Base-by-base conservation (phyloP, 441 rosid species). In the Gossypium davidsonii region DNA sequence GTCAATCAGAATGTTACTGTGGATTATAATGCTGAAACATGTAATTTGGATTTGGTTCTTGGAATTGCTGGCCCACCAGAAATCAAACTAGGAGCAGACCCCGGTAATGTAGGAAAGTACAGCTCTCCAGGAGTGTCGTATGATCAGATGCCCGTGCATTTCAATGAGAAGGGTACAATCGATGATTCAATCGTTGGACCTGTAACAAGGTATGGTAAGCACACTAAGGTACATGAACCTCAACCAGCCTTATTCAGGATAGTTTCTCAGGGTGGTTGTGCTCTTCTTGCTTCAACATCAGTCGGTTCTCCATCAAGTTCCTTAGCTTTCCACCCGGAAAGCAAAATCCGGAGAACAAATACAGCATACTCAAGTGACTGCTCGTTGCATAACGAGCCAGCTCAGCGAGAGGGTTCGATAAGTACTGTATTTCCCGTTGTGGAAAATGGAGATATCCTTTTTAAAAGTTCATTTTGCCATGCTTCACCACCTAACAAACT, bases 41-140 rank as follows among this genome's bases (percentile, higher is more conserved):
- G 63, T 56, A 42, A 70, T 23, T 48, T 67, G 26, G 71, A 67
- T 53, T 31, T 70, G 64, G 63, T 28, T 56, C 73, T 52, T 18
- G 39, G 63, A 10, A 20, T 31, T 37, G 64, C 20, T 12, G 44
- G 37, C 55, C 49, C 3, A 66, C 20, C 52, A 10, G 52, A 39
- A 18, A 64, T 11, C 49, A 44, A 42, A 20, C 26, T 21, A 5
- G 55, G 14, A 65, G 70, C 57, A 48, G 39, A 25, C 39, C 25
- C 6, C 17, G 6, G 21, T 25, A 48, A 23, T 53, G 21, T 14
- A 0, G 12, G 23, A 23, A 46, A 48, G 57, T 9, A 17, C 5
- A 25, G 20, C 7, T 48, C 42, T 25, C 6, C 37, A 7, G 57
- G 56, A 48, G 21, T 14, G 21, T 21, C 20, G n/a, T 23, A 48